Conservation (phyloP, 2,329 filamentous ascomycete genomes). For the Lojkania enalia region DNA sequence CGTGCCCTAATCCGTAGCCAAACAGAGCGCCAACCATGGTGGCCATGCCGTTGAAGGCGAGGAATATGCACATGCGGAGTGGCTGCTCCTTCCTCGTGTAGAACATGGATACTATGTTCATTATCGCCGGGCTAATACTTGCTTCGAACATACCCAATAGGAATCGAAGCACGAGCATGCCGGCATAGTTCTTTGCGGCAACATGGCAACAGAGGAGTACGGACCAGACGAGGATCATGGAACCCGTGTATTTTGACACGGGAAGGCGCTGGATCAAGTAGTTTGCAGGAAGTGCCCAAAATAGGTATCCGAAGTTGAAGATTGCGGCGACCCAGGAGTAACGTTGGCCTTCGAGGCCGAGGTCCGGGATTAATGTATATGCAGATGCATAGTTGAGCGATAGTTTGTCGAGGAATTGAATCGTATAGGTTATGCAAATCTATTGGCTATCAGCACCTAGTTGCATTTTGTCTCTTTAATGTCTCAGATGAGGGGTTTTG, state of each 20-base stretch:
- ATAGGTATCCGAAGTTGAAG: conserved; percentile 51
- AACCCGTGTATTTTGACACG: conserved; percentile 42
- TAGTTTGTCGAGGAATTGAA: conserved; percentile 52
- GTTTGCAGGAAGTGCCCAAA: conserved; percentile 47
- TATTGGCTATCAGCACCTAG: conserved; percentile 15
- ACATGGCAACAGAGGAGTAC: conserved; percentile 51
- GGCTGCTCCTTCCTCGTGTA: conserved; percentile 41
- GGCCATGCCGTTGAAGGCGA: conserved; percentile 45
- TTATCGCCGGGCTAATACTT: conserved; percentile 39
- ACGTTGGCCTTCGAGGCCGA: conserved; percentile 41
- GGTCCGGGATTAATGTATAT: conserved; percentile 43
- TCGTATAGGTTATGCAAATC: conserved; percentile 50
- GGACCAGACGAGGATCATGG: conserved; percentile 49
- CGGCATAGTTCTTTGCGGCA: conserved; percentile 43
- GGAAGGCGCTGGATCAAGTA: conserved; percentile 44
- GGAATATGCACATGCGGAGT: conserved; percentile 52
- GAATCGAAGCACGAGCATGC: conserved; percentile 40
- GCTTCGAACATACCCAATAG: conserved; percentile 45
- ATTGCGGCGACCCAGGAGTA: conserved; percentile 49
- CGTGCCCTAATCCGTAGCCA: conserved; percentile 42
- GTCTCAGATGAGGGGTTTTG: background rate
- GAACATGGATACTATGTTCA: conserved; percentile 46
- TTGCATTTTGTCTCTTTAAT: background rate
- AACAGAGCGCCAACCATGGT: conserved; percentile 44
- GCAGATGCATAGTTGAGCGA: conserved; percentile 48